phyloP scores from a whole-genome alignment of 1,284 basidiomycete species.

The Apiotrichum porosum region DNA sequence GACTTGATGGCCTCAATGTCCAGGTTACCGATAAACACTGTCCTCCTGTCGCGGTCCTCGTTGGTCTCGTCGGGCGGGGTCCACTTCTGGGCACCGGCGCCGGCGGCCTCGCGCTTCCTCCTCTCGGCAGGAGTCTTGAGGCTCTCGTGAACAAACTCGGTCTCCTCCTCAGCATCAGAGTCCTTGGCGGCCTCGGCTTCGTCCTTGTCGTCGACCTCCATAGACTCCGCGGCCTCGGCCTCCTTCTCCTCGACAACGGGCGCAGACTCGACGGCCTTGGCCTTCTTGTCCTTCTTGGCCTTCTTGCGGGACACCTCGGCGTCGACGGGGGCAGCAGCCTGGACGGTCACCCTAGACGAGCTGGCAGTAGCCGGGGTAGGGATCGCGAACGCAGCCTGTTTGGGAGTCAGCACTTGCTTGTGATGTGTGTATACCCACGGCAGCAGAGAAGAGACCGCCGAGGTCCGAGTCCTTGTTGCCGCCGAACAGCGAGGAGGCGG shows the following conservation, averaged over 20 bases:
- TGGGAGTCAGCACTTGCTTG: neutral
- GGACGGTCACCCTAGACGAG: too few relatives aligned
- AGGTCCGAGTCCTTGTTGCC: conserved; percentile 38
- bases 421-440: conserved; percentile 33
- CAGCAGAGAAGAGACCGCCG: conserved; percentile 48
- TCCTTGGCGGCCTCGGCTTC: conserved; percentile 22
- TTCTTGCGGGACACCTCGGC: neutral
- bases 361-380: conserved; percentile 5
- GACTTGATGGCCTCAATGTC: conserved; percentile 68
- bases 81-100: conserved; percentile 41
- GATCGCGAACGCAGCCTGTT: conserved; percentile 30
- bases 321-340: neutral
- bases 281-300: conserved; percentile 10
- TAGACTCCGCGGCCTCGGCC: conserved; percentile 18
- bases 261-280: conserved; percentile 9
- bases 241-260: conserved; percentile 20
- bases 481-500: conserved; percentile 31
- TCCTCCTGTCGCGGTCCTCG: conserved; percentile 68
- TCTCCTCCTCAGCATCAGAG: conserved; percentile 20
- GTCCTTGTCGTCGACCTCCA: conserved; percentile 22
- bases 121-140: conserved; percentile 18
- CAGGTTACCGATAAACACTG: conserved; percentile 91
- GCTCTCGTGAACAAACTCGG: conserved; percentile 47
- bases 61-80: conserved; percentile 63
- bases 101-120: conserved; percentile 21